These are phyloP conservation scores for Pseudogymnoascus sp. DNA, from an alignment of 2,329 filamentous ascomycete genomes.

Conservation along the genomic window DNA sequence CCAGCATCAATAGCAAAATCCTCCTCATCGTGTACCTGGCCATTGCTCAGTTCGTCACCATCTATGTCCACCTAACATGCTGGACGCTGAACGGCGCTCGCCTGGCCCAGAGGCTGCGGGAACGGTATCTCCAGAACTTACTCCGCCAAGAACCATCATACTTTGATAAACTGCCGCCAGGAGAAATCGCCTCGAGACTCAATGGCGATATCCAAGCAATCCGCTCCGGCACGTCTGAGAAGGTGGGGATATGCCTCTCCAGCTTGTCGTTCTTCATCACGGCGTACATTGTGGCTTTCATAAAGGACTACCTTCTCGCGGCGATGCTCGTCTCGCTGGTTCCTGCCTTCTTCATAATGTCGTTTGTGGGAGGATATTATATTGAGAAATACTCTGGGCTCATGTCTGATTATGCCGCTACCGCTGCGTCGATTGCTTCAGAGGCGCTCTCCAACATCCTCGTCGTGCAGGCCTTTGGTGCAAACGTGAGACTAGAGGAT, in stretches of 20 bases:
- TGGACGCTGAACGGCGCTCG: conserved; percentile 49
- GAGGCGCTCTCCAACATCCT: conserved; percentile 41
- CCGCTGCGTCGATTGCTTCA: conserved; percentile 43
- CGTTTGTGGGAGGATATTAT: conserved; percentile 39
- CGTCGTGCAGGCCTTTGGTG: conserved; percentile 45
- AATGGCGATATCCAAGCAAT: conserved; percentile 49
- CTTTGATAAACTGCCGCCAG: conserved; percentile 44
- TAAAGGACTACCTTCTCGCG: conserved; percentile 45
- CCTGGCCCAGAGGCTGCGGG: conserved; percentile 44
- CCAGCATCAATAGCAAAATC: conserved; percentile 46
- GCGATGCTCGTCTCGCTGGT: conserved; percentile 45
- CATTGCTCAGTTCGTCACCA: conserved; percentile 52
- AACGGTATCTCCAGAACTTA: conserved; percentile 41
- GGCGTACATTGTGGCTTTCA: conserved; percentile 50
- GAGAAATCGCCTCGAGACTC: conserved; percentile 44
- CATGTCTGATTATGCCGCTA: conserved; percentile 38
- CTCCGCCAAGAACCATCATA: conserved; percentile 45
- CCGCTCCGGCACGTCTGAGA: conserved; percentile 49
- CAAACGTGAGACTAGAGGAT: conserved; percentile 38
- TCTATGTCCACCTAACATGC: conserved; percentile 55
- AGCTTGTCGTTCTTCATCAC: conserved; percentile 49
- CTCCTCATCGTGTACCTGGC: conserved; percentile 54
- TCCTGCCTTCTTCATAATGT: conserved; percentile 29
- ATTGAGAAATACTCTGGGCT: conserved; percentile 35
- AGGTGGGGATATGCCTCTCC: conserved; percentile 47